Evolutionary conservation across 2,329 filamentous ascomycete species (phyloP), one percentile per base, ranked within the genome.

Genomic region (Proliferodiscus dingleyae): DNA sequence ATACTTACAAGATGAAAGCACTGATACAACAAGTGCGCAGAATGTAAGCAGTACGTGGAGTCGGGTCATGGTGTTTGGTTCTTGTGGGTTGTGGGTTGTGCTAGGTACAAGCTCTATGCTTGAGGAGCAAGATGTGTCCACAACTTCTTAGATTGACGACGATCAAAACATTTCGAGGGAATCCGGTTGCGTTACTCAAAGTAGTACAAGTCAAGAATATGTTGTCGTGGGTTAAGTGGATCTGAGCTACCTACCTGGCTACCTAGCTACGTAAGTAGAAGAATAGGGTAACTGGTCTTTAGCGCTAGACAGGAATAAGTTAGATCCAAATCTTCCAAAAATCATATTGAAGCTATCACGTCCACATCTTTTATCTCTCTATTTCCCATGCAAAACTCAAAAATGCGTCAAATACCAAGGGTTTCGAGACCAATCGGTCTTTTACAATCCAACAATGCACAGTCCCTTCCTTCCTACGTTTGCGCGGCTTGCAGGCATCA

Each of bases 371-470:
- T 13, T 37, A 6, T 21, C 36, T 34, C n/a, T 18, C 32, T 23
- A 41, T 40, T 33, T 29, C 19, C 28, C 3, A 24, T 36, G 37
- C 41, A 43, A 40, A 49, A 34, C 33, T 48, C 37, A 47, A 56
- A 37, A 33, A 64, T 64, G 62, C 60, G 60, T 41, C 59, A 60
- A 53, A 62, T 62, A 57, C 44, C 57, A 37, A 55, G 55, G 50
- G 45, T 55, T 50, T 48, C 57, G 9, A 53, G 59, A 50, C 56
- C 61, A 45, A 56, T 63, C 55, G 56, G 54, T 46, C 54, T 58
- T 9, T 29, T 62, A n/a, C 46, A 45, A 28, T 16, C 46, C 13
- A 38, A 51, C 4, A 44, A 37, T 11, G 33, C 49, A n/a, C 48
- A 40, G 40, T 43, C 30, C 3, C 8, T 45, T 32, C 47, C 49